These are phyloP conservation scores for Yarrowia galli DNA, from an alignment of 1,139 yeast species.

Conservation along the genomic window DNA sequence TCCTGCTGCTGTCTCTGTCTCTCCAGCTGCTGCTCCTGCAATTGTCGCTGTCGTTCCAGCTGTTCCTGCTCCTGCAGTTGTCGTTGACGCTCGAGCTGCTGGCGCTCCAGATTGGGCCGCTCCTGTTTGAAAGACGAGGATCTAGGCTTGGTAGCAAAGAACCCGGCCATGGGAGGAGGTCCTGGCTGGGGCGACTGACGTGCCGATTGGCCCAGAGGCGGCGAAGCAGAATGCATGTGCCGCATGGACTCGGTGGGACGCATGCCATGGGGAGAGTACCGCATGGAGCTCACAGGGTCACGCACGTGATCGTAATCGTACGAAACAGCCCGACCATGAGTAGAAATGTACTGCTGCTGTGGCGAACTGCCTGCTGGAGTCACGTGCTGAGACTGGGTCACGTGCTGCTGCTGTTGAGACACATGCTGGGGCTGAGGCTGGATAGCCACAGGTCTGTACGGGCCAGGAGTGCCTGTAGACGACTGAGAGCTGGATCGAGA, in stretches of 20 bases:
- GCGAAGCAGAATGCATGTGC: constrained; percentile 24
- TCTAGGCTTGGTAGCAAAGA: constrained; percentile 34
- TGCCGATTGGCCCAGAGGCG: constrained; percentile 5
- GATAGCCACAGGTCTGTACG: constrained; percentile 22
- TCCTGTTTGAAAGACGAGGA: constrained; percentile 39
- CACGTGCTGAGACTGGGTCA: constrained; percentile 4
- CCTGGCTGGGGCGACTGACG: constrained; percentile 33
- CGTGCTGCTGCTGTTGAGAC: constrained; percentile 3
- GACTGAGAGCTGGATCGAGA: constrained; percentile 27
- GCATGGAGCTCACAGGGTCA: constrained; percentile 12
- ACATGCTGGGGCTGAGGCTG: constrained; percentile 30
- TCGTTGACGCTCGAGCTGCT: constrained; percentile 4
- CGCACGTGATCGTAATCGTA: constrained; percentile 11
- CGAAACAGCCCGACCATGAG: constrained; percentile 22
- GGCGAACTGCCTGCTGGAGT: not conserved
- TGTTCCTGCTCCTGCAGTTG: constrained; percentile 5
- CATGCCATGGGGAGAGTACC: constrained; percentile 32
- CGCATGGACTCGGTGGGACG: constrained; percentile 14
- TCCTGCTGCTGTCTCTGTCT: constrained; percentile 16
- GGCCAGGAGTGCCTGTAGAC: constrained; percentile 20
- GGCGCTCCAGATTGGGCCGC: constrained; percentile 2
- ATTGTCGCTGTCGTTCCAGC: not conserved
- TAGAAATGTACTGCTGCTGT: constrained; percentile 9
- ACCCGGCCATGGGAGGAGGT: constrained; percentile 35
- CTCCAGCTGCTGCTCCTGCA: constrained; percentile 6